These are phyloP conservation scores for Trichoderma sp. DNA, from an alignment of 2,329 filamentous ascomycete genomes.

Conservation along the genomic window DNA sequence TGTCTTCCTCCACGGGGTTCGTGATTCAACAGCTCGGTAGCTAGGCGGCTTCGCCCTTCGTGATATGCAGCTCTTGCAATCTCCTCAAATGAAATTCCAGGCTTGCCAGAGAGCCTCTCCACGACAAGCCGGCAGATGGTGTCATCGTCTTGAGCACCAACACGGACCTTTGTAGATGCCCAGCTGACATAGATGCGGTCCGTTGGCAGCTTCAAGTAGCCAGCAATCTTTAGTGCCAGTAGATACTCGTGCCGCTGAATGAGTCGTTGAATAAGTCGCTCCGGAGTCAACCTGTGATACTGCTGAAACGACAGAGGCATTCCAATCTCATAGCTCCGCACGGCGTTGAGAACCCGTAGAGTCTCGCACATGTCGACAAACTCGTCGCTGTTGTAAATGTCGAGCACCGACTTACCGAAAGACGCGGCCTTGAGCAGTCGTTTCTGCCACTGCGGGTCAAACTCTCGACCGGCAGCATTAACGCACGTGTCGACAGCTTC, in stretches of 20 bases:
- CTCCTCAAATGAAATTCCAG: slow-evolving; percentile 91
- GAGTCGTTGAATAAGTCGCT: slow-evolving; percentile 79
- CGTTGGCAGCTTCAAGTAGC: slow-evolving; percentile 79
- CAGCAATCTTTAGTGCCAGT: slow-evolving; percentile 81
- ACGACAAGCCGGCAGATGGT: slow-evolving; percentile 83
- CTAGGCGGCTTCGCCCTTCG: slow-evolving; percentile 83
- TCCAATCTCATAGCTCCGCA: slow-evolving; percentile 86
- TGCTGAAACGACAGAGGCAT: slow-evolving; percentile 91
- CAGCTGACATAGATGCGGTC: slow-evolving; percentile 94
- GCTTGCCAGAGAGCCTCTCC: slow-evolving; percentile 78
- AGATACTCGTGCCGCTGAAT: slow-evolving; percentile 89
- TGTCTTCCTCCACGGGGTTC: slow-evolving; percentile 94
- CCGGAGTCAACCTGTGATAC: slow-evolving; percentile 84
- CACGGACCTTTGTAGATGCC: slow-evolving; percentile 90
- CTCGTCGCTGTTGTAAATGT: slow-evolving; percentile 96
- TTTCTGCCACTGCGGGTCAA: slow-evolving; percentile 88
- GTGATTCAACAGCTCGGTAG: slow-evolving; percentile 86
- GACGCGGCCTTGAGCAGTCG: slow-evolving; percentile 93
- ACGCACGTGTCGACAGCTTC: slow-evolving; percentile 94
- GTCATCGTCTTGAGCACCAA: slow-evolving; percentile 82
- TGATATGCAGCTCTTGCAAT: slow-evolving; percentile 93
- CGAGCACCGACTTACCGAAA: slow-evolving; percentile 94
- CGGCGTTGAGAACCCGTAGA: slow-evolving; percentile 85
- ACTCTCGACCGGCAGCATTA: slow-evolving; percentile 89
- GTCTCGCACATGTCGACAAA: slow-evolving; percentile 99